Percentiles rank a stretch among this genome's conserved stretches.
Conservation (phyloP, 2,329 filamentous ascomycete species). For the Aspergillus fijiensis region DNA sequence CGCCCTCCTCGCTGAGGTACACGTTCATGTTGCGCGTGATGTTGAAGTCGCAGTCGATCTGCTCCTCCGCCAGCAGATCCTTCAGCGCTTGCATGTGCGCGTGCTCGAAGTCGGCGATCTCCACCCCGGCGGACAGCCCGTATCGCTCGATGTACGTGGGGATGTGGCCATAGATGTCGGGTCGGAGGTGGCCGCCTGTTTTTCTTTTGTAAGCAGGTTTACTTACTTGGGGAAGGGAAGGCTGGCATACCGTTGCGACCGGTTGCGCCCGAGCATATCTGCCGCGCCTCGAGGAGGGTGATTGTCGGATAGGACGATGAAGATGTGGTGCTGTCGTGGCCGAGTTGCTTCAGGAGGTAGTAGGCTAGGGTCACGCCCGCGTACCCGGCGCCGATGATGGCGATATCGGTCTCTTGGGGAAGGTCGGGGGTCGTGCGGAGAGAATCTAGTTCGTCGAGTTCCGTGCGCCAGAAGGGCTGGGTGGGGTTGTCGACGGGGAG, state of each 20-base stretch:
- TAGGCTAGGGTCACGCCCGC: slow-evolving; percentile 48
- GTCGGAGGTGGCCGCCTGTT: slow-evolving; percentile 43
- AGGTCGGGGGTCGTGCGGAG: slow-evolving; percentile 29
- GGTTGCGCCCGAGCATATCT: slow-evolving; percentile 46
- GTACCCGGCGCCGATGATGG: slow-evolving; percentile 51
- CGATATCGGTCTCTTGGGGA: slow-evolving; percentile 45
- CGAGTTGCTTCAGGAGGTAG: slow-evolving; percentile 38
- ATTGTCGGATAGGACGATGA: slow-evolving; percentile 29
- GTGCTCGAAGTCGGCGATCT: slow-evolving; percentile 45
- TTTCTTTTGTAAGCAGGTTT: not conserved
- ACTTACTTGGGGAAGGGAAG: too few species aligned
- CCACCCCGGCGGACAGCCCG: slow-evolving; percentile 38
- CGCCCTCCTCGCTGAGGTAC: slow-evolving; percentile 37
- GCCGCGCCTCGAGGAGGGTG: slow-evolving; percentile 43
- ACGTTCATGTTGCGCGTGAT: slow-evolving; percentile 46
- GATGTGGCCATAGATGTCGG: slow-evolving; percentile 45
- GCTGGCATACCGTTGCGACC: slow-evolving; percentile 41
- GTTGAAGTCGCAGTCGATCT: slow-evolving; percentile 48
- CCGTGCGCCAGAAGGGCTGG: slow-evolving; percentile 21
- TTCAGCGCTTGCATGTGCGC: slow-evolving; percentile 45
- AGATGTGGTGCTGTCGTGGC: slow-evolving; percentile 2
- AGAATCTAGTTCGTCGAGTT: slow-evolving; percentile 19
- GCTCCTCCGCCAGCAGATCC: slow-evolving; percentile 41
- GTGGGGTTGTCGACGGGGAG: slow-evolving; percentile 17
- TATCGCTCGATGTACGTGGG: slow-evolving; percentile 37